Base-by-base conservation (phyloP, 164 flowering plant species). In the Vitis cinerea region DNA sequence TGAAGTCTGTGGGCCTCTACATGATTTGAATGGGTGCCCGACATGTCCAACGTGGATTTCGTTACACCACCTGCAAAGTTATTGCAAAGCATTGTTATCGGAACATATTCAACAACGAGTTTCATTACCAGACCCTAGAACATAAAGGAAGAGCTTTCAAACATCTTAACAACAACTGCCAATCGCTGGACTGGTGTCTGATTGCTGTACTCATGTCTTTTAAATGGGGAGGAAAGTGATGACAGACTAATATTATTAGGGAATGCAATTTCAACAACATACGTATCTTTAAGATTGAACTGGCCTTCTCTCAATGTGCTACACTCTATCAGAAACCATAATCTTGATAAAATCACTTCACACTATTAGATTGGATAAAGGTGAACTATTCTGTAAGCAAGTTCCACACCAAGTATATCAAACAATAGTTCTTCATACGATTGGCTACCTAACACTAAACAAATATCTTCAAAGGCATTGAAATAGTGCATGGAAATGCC, bases 11-110 rank as follows among this genome's bases (percentile, higher is more conserved):
- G 68, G 82, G 8, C 99, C 99, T 74, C 78, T 85, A 79, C 99
- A 95, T 54, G 99, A 87, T 73, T 79, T 90, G 86, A 93, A 95
- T 16, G 97, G 94, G 69, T 95, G 98, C 47, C 98, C 97, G 57
- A 66, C 78, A 51, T 88, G 85, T 63, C 98, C 99, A 17, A 93
- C 98, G 73, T 95, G 98, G 59, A 95, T 85, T 78, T 93, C 99
- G 72, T 80, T 86, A 62, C 99, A 95, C 78, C 81, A 87, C 71
- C 99, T 95, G 87, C 72, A 77, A 66, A 16, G 10, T 15, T 59
- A 15, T 37, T 10, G 6, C 30, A 11, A 31, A 48, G 17, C 50
- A 10, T 31, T 37, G 48, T 31, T 15, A 50, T 9, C 12, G 17
- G 27, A 23, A 23, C 27, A 23, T 23, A 23, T 23, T 23, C 27